A percentile compares a stretch with the other conserved stretches of the same genome.
Conservation (phyloP, 805 yeast species). For the Metschnikowia proteae region DNA sequence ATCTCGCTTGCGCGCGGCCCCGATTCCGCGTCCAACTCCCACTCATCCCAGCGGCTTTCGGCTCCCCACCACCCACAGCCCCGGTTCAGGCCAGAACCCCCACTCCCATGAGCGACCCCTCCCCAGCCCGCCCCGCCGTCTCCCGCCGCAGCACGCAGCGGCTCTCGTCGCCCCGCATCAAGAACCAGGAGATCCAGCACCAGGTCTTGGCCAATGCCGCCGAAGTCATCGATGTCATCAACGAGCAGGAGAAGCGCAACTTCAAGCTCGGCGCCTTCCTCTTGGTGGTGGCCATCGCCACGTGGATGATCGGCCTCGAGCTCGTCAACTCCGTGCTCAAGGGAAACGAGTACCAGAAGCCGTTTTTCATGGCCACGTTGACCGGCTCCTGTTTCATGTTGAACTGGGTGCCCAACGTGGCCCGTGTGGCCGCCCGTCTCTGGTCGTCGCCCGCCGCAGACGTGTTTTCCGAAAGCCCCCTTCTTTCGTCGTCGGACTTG, state of each 20-base stretch:
- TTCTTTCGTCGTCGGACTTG: conserved; percentile 14
- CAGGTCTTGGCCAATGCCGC: conserved; percentile 11
- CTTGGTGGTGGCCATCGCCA: conserved; percentile 38
- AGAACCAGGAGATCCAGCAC: conserved; percentile 14
- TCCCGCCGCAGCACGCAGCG: background rate
- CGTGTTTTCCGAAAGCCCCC: conserved; percentile 12
- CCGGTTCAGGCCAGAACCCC: no score
- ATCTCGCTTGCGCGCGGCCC: background rate
- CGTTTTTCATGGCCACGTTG: conserved; percentile 43
- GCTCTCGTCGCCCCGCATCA: conserved; percentile 13
- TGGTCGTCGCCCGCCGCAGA: conserved; percentile 11
- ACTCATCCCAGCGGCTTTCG: no score
- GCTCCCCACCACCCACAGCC: no score
- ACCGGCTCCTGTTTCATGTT: conserved; percentile 47
- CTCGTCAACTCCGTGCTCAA: conserved; percentile 48
- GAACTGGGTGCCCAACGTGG: conserved; percentile 41
- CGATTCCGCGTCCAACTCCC: no score
- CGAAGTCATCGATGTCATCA: conserved; percentile 33
- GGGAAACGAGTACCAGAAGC: conserved; percentile 46
- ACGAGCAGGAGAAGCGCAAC: conserved; percentile 38
- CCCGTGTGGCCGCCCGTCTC: background rate
- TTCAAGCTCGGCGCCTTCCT: conserved; percentile 44
- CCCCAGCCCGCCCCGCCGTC: background rate
- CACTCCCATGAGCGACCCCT: background rate
- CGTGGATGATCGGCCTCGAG: conserved; percentile 51